Evolutionary conservation across 371 early-diverging fungal genomes (phyloP).

Genomic region (Paramicrosporidium saccamoebae): DNA sequence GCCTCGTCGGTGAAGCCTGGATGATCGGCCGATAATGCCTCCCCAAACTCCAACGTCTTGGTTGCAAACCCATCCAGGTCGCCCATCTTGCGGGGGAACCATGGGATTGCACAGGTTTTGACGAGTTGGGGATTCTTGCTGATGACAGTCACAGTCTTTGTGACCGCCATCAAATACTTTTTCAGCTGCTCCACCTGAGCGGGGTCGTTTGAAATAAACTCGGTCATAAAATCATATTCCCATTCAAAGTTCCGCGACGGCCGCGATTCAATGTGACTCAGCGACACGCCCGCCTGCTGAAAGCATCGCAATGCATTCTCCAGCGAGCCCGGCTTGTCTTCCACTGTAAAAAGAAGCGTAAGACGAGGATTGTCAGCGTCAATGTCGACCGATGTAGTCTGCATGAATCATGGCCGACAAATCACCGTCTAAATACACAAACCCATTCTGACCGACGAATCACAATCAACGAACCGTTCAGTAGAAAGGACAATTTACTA

Average conservation of each 20-base stretch:
- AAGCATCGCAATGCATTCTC: slow-evolving; percentile 43
- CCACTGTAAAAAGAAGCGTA: slow-evolving; percentile 40
- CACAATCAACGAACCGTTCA: no score
- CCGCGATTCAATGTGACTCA: slow-evolving; percentile 76
- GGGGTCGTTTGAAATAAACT: slow-evolving; percentile 22
- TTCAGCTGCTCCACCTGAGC: slow-evolving; percentile 17
- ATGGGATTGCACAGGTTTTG: slow-evolving; percentile 12
- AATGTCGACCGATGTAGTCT: no score
- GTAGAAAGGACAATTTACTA: no score
- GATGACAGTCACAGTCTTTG: slow-evolving; percentile 15
- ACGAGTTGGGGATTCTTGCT: slow-evolving; percentile 3
- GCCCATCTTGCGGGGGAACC: slow-evolving; percentile 75
- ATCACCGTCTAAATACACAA: no score
- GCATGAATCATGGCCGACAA: no score
- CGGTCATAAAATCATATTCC: slow-evolving; percentile 73
- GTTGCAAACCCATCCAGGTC: slow-evolving; percentile 78
- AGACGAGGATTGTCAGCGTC: slow-evolving; percentile 6
- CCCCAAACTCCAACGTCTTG: slow-evolving; percentile 67
- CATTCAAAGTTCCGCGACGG: slow-evolving; percentile 37
- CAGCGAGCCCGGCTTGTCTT: slow-evolving; percentile 47
- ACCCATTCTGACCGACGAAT: no score
- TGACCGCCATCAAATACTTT: slow-evolving; percentile 15
- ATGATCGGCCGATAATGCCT: slow-evolving; percentile 63
- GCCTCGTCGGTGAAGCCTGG: slow-evolving; percentile 62
- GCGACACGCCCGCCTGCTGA: slow-evolving; percentile 28